Conservation (phyloP, 75 land plant genomes). For the Cunninghamia lanceolata region DNA sequence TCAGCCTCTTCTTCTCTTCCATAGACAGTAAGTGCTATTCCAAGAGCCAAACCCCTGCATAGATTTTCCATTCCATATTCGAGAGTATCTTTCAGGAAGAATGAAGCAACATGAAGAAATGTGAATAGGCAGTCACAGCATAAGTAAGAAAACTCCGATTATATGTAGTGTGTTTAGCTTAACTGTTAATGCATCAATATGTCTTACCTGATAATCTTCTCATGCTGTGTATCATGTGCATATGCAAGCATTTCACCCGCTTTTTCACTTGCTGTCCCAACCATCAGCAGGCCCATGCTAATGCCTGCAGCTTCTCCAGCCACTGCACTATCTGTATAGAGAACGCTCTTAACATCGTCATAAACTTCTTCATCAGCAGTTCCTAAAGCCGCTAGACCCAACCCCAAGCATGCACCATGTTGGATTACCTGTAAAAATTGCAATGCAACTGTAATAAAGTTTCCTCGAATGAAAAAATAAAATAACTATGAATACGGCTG, state of each 20-base stretch:
- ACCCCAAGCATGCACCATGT: constrained; percentile 53
- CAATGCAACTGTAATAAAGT: background rate
- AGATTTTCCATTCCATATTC: background rate
- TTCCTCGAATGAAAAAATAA: background rate
- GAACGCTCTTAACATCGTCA: constrained; percentile 37
- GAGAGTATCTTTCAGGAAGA: background rate
- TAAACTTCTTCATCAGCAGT: constrained; percentile 55
- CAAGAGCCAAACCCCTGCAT: constrained; percentile 43
- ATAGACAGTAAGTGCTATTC: constrained; percentile 49
- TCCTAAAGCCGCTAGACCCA: constrained; percentile 52
- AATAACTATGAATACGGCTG: background rate
- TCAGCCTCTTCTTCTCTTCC: constrained; percentile 60
- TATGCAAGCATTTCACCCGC: constrained; percentile 50
- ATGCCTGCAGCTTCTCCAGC: constrained; percentile 60
- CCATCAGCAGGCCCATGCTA: constrained; percentile 55
- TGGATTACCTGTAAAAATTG: constrained; percentile 36
- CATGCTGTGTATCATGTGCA: constrained; percentile 57
- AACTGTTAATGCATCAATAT: background rate
- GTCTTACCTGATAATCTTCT: constrained; percentile 47
- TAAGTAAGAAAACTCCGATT: background rate
- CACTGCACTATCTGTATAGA: constrained; percentile 49
- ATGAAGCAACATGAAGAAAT: background rate
- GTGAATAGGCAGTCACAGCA: background rate
- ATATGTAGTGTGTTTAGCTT: background rate
- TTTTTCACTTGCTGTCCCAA: constrained; percentile 52